phyloP scores from a whole-genome alignment of 2,329 filamentous ascomycete genomes.

The Colletotrichum sp. region DNA sequence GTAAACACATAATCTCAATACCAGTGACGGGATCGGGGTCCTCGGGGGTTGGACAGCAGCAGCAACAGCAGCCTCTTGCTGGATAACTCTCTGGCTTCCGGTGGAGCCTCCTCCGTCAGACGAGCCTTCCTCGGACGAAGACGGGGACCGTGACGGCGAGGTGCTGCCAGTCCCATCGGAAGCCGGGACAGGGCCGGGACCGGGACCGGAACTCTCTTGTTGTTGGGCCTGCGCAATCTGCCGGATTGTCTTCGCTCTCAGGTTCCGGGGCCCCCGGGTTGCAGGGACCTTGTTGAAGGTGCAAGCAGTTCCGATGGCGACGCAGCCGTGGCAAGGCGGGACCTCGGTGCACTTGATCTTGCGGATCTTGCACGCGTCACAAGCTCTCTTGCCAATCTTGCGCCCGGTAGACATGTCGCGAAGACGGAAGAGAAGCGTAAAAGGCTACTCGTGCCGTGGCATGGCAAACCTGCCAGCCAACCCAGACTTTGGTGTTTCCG shows the following conservation, averaged over 20 bases:
- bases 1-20: slow-evolving; percentile 45
- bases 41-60: neutral
- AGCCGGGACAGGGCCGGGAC: neutral
- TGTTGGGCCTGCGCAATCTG: slow-evolving; percentile 42
- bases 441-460: slow-evolving; percentile 2
- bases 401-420: slow-evolving; percentile 24
- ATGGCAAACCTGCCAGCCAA: slow-evolving; percentile 6
- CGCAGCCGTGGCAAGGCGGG: slow-evolving; percentile 50
- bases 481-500: neutral
- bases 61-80: neutral
- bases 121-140: slow-evolving; percentile 2
- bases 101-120: neutral
- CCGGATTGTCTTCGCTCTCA: slow-evolving; percentile 49
- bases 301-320: slow-evolving; percentile 48
- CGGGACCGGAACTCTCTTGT: neutral
- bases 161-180: neutral
- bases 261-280: slow-evolving; percentile 48
- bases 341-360: slow-evolving; percentile 56
- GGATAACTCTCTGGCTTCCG: neutral
- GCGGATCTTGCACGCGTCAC: slow-evolving; percentile 57
- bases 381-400: slow-evolving; percentile 45
- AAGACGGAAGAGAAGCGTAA: slow-evolving; percentile 5
- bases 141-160: slow-evolving; percentile 3
- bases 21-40: slow-evolving; percentile 21
- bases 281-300: slow-evolving; percentile 52